These are phyloP conservation scores for Paragyromitra xinjiangensis DNA, from an alignment of 495 filamentous ascomycete species.

Conservation along the genomic window DNA sequence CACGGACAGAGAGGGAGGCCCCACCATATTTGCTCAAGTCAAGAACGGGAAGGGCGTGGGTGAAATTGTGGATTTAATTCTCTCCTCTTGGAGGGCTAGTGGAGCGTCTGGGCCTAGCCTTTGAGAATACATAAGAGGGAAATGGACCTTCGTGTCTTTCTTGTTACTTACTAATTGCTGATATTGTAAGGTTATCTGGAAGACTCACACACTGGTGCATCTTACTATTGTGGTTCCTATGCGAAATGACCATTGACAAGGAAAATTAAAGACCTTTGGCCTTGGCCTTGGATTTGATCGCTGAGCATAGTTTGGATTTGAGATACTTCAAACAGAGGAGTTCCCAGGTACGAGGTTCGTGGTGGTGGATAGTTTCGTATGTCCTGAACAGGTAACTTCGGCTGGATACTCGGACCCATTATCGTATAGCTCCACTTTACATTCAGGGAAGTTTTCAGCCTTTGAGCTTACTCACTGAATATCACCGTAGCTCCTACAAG, in stretches of 20 bases:
- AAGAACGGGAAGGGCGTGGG: conserved; percentile 87
- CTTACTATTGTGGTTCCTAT: neutral
- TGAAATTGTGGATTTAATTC: conserved; percentile 84
- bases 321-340: neutral
- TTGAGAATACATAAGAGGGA: neutral
- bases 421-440: neutral
- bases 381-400: neutral
- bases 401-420: neutral
- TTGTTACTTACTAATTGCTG: neutral
- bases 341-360: neutral
- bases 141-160: neutral
- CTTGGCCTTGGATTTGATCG: neutral
- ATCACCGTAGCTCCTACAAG: neutral
- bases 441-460: neutral
- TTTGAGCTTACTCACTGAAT: neutral
- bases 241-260: neutral
- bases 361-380: neutral
- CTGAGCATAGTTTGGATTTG: neutral
- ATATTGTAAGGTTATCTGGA: neutral
- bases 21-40: conserved; percentile 96
- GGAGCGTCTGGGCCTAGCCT: conserved; percentile 66
- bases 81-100: conserved; percentile 90
- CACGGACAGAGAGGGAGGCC: conserved; percentile 76
- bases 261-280: neutral
- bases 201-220: neutral